Conservation (phyloP, 2,329 filamentous ascomycete genomes). For the Lomentospora prolificans region DNA sequence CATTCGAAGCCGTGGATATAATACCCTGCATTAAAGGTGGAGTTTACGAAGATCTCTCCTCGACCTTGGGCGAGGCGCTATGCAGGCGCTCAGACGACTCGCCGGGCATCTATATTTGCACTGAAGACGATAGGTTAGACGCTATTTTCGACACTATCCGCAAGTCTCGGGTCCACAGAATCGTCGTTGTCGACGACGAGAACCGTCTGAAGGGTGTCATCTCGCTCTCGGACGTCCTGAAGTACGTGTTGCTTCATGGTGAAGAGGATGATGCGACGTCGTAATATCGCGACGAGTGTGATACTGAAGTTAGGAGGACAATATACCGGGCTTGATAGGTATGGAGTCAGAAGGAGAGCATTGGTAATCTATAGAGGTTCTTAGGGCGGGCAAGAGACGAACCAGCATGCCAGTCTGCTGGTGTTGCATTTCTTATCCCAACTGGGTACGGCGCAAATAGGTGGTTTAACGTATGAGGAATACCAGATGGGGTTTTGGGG, state of each 20-base stretch:
- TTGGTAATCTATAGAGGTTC: not conserved
- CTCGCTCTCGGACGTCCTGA: constrained; percentile 90
- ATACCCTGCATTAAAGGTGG: constrained; percentile 93
- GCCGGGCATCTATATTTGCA: constrained; percentile 93
- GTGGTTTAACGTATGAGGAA: not conserved
- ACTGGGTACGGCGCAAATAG: not conserved
- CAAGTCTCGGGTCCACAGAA: constrained; percentile 84
- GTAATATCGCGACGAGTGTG: not conserved
- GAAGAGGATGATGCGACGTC: constrained; percentile 35
- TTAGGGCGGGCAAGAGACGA: not conserved
- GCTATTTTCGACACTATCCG: constrained; percentile 96
- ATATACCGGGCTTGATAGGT: not conserved
- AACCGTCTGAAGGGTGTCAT: constrained; percentile 80
- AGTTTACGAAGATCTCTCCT: constrained; percentile 79
- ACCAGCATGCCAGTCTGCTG: not conserved
- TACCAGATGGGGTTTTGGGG: constrained; percentile 1
- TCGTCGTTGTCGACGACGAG: constrained; percentile 88
- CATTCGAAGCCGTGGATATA: constrained; percentile 96
- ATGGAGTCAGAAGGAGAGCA: not conserved
- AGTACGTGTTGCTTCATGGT: constrained; percentile 80
- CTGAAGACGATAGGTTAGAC: constrained; percentile 80
- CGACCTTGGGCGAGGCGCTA: constrained; percentile 80
- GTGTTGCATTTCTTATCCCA: not conserved
- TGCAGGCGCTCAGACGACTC: constrained; percentile 84
- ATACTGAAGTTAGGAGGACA: not conserved